Percentiles rank a stretch among this genome's conserved stretches.
Evolutionary conservation across 495 filamentous ascomycete species (phyloP).

Genomic region (Aspergillus funiculosus): DNA sequence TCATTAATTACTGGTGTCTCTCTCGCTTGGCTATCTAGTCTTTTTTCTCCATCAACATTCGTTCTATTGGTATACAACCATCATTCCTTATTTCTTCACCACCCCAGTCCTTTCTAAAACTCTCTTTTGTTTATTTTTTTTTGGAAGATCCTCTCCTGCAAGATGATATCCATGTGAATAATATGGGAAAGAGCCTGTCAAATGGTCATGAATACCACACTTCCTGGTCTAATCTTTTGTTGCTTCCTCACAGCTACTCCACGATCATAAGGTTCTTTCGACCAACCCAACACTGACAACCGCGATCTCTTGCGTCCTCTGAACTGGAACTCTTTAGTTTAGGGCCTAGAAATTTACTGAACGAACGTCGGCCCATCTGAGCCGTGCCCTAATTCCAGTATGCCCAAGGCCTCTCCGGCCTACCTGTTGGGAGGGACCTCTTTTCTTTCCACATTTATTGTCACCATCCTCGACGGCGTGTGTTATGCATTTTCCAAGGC

Average conservation of each 20-base stretch:
- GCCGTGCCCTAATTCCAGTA: slow-evolving; percentile 1
- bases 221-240: too few relatives aligned
- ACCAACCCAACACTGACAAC: too few relatives aligned
- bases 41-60: background rate
- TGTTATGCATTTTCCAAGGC: slow-evolving; percentile 25
- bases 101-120: background rate
- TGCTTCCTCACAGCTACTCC: too few relatives aligned
- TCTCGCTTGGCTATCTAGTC: background rate
- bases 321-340: too few relatives aligned
- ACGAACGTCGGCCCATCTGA: background rate
- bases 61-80: slow-evolving; percentile 1
- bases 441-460: slow-evolving; percentile 24
- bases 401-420: slow-evolving; percentile 18
- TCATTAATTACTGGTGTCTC: slow-evolving; percentile 1
- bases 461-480: slow-evolving; percentile 33
- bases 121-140: too few relatives aligned
- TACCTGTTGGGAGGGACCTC: slow-evolving; percentile 27
- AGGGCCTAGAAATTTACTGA: too few relatives aligned
- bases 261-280: too few relatives aligned
- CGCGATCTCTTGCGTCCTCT: too few relatives aligned
- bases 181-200: too few relatives aligned
- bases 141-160: too few relatives aligned
- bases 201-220: too few relatives aligned
- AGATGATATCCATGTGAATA: too few relatives aligned
- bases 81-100: background rate